Base-by-base conservation (phyloP, 768 basidiomycete species). In the Steccherinum ochraceum region DNA sequence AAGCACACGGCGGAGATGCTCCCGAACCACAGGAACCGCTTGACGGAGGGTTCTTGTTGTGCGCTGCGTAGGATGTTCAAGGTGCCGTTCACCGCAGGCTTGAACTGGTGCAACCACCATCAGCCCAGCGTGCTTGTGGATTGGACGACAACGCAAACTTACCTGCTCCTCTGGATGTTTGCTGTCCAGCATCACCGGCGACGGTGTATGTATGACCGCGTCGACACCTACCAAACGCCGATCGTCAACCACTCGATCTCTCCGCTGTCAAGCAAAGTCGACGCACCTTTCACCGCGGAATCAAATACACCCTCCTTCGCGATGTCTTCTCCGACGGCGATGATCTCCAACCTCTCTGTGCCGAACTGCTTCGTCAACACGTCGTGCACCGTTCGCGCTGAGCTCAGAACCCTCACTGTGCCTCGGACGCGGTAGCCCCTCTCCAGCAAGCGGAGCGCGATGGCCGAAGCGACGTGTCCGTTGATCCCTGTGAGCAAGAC, bases 401-500 rank as follows among this genome's bases (percentile, higher is more conserved):
- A 43, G 5, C 18, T n/a, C 10, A 10, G 18, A 10, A 10, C 5
- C n/a, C 41, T n/a, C 10, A 43, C 41, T 18, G 41, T 43, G n/a
- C 41, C 41, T 43, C 41, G 16, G 21, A 43, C 41, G 16, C 21
- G 16, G 18, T 43, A 43, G 18, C 41, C 41, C 41, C 18, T 43
- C 18, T 19, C 41, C 18, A 43, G 41, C 7, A 43, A 5, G 21
- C 18, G 41, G 10, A 10, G 26, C n/a, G n/a, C n/a, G n/a, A n/a
- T n/a, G n/a, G n/a, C n/a, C n/a, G n/a, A n/a, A n/a, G 45, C 58
- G 41, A 43, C n/a, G 41, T n/a, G n/a, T n/a, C 41, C 41, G 41
- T 43, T 43, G 21, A 43, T 43, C 7, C 18, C 41, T 18, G 41
- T 43, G 41, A 61, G 48, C 58, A 61, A 46, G 57, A 43, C 41